A percentile compares a stretch with the other conserved stretches of the same genome.
These are phyloP conservation scores for Mayamaea pseudoterrestris DNA, from an alignment of 108 stramenopile genomes.

Conservation along the genomic window DNA sequence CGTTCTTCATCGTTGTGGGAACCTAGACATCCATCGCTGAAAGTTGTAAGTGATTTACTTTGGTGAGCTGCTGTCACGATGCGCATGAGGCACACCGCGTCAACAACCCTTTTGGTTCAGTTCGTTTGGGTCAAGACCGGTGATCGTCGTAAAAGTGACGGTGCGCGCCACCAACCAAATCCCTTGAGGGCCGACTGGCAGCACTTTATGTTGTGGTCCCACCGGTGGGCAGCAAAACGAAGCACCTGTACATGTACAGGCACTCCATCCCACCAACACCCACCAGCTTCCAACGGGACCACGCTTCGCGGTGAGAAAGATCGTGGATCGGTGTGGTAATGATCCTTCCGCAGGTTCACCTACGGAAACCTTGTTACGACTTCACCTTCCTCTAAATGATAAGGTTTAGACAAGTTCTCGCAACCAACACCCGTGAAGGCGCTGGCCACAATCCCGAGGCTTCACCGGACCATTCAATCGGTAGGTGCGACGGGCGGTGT, in stretches of 20 bases:
- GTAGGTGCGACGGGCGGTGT: constrained; percentile 99
- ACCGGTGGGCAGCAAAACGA: not conserved
- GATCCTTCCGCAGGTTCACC: constrained; percentile 99
- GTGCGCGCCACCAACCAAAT: not conserved
- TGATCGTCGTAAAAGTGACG: not conserved
- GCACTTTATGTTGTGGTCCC: not conserved
- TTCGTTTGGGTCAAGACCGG: not conserved
- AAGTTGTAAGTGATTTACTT: constrained; percentile 59
- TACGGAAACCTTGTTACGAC: constrained; percentile 99
- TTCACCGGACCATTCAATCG: constrained; percentile 98
- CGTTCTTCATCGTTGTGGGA: constrained; percentile 98
- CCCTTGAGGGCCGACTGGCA: not conserved
- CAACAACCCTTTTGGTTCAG: not conserved
- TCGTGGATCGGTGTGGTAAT: constrained; percentile 84
- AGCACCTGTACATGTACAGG: not conserved
- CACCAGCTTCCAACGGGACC: not conserved
- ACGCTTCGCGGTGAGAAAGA: constrained; percentile 18
- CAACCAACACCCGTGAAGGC: constrained; percentile 56
- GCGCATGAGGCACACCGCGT: not conserved
- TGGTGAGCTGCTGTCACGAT: not conserved
- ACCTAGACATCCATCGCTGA: constrained; percentile 96
- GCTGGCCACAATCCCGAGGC: constrained; percentile 78
- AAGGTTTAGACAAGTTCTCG: constrained; percentile 84
- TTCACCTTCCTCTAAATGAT: constrained; percentile 95
- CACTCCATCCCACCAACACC: not conserved